Percentiles rank a stretch among this genome's conserved stretches.
These are phyloP conservation scores for Daldinia concentrica DNA, from an alignment of 495 filamentous ascomycete species.

Conservation along the genomic window DNA sequence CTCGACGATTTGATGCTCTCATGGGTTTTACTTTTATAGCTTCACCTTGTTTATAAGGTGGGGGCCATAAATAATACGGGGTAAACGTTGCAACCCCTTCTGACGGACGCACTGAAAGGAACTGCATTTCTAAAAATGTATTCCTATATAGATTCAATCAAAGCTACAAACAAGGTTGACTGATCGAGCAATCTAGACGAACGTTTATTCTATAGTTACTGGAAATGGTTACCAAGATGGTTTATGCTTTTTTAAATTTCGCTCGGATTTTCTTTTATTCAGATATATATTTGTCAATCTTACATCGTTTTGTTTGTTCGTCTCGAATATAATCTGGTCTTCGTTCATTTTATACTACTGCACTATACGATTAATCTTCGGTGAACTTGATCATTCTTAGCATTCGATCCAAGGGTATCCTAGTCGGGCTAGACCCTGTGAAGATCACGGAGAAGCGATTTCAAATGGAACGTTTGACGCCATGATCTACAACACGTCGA, in stretches of 20 bases:
- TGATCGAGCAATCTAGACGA: not conserved
- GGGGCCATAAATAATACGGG: not conserved
- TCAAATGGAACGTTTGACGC: conserved; percentile 52
- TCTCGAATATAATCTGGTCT: too few species aligned
- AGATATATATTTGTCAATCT: too few species aligned
- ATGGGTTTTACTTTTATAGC: not conserved
- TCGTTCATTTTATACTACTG: too few species aligned
- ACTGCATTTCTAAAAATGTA: too few species aligned
- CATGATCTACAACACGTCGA: conserved; percentile 51
- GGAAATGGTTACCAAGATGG: not conserved
- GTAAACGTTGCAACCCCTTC: conserved; percentile 21
- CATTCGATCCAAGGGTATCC: conserved; percentile 13
- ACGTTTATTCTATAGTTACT: not conserved
- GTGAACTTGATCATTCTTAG: not conserved
- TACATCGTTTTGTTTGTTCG: too few species aligned
- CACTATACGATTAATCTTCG: not conserved
- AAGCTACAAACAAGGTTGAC: too few species aligned
- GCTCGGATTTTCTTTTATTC: too few species aligned
- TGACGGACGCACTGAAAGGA: too few species aligned
- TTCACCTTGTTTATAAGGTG: not conserved
- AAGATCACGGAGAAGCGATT: conserved; percentile 48
- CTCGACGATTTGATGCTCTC: not conserved
- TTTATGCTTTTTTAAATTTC: too few species aligned
- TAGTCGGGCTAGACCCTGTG: conserved; percentile 43
- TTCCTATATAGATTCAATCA: too few species aligned